A percentile compares a stretch with the other conserved stretches of the same genome.
phyloP scores from a whole-genome alignment of 164 flowering plant genomes.

The Sextonia rubra region DNA sequence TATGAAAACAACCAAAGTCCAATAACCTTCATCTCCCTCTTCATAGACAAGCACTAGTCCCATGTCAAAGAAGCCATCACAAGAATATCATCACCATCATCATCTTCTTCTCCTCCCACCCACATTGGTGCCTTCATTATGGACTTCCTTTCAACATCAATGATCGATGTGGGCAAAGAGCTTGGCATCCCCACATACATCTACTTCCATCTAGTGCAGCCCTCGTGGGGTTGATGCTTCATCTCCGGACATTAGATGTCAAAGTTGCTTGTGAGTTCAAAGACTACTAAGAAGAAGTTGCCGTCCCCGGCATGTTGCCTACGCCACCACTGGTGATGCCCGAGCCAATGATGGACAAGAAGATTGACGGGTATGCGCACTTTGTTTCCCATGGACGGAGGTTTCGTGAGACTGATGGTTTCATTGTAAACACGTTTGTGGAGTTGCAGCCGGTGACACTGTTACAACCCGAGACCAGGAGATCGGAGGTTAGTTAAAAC shows the following conservation, averaged over 20 bases:
- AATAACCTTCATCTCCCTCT: not conserved
- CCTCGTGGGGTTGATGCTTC: slow-evolving; percentile 18
- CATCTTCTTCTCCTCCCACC: not conserved
- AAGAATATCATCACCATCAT: not conserved
- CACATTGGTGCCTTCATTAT: slow-evolving; percentile 12
- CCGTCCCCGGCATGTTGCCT: slow-evolving; percentile 19
- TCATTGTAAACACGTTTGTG: slow-evolving; percentile 29
- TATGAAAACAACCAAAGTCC: not conserved
- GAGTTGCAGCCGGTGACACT: slow-evolving; percentile 24
- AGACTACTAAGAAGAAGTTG: slow-evolving; percentile 10
- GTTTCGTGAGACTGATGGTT: too few relatives aligned
- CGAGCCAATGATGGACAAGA: not conserved
- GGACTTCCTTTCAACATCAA: slow-evolving; percentile 25
- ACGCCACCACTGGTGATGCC: slow-evolving; percentile 20
- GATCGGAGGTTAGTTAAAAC: too few relatives aligned
- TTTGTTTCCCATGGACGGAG: slow-evolving; percentile 6
- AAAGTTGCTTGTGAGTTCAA: slow-evolving; percentile 7
- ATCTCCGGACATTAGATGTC: slow-evolving; percentile 15
- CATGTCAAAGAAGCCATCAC: slow-evolving; percentile 7
- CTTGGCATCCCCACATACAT: slow-evolving; percentile 31
- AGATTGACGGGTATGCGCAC: not conserved
- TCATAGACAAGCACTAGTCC: slow-evolving; percentile 11
- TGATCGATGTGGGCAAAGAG: slow-evolving; percentile 36
- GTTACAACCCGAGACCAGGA: too few relatives aligned
- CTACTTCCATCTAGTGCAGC: slow-evolving; percentile 29